Evolutionary conservation across 768 basidiomycete species (phyloP), one percentile per base, ranked within the genome.

Genomic region (Tricholomella constricta): DNA sequence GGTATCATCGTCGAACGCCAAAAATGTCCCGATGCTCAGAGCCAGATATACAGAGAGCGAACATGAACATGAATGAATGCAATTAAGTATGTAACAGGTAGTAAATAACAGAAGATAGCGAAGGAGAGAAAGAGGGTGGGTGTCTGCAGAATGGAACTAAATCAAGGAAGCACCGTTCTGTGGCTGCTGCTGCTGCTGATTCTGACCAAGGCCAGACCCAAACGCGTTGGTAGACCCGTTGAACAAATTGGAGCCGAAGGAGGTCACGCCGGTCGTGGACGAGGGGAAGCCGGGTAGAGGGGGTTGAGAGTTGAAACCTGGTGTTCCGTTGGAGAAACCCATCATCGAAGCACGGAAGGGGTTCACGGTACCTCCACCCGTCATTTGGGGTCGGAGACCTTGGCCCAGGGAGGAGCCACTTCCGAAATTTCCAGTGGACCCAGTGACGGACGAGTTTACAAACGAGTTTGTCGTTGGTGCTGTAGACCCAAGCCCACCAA

Each of bases 341-440:
- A 72, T 72, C 81, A 84, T 84, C 2, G 84, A 84, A 10, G 81
- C 79, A 46, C 85, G 78, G 68, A 86, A 86, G n/a, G 85, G 85
- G 54, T 86, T 86, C 3, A 80, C 80, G 32, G 70, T 69, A 14
- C 78, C 77, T 37, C 83, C 85, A 4, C 85, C 85, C 19, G 85
- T 88, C 57, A 79, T 76, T 61, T 88, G 85, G 12, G 85, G 82
- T 43, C 85, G 72, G 26, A 86, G 71, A 17, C 81, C 79, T 34
- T 75, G 71, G 23, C 82, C 83, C n/a, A 78, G 53, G 0, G 71
- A 66, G 4, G 72, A 70, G 12, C 67, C 65, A 47, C 62, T 64
- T 7, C 75, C 58, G 48, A 80, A 76, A 17, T 62, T 70, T 6
- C 75, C 76, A 12, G 72, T 65, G 42, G 69, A 52, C 2, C 51